Percentiles rank a stretch among this genome's conserved stretches.
Conservation (phyloP, 1,284 basidiomycete genomes). For the Cystobasidium sp. region DNA sequence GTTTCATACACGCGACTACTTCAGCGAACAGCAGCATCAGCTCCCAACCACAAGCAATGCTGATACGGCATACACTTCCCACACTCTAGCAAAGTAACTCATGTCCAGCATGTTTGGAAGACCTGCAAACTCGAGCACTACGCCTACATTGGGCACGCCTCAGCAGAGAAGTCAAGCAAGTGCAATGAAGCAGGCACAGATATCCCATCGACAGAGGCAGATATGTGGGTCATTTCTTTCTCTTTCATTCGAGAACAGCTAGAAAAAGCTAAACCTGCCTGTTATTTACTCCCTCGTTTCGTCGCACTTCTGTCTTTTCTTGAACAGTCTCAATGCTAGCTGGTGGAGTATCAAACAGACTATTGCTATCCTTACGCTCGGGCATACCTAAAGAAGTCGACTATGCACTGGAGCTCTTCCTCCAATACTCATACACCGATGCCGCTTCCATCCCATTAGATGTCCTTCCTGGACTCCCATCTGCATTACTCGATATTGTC, state of each 20-base stretch:
- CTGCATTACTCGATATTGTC: slow-evolving; percentile 78
- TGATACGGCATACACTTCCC: background rate
- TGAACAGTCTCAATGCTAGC: slow-evolving; percentile 77
- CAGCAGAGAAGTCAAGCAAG: slow-evolving; percentile 20
- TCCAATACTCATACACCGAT: slow-evolving; percentile 69
- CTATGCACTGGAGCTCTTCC: slow-evolving; percentile 79
- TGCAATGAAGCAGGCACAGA: slow-evolving; percentile 23
- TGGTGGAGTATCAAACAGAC: slow-evolving; percentile 70
- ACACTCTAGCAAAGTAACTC: background rate
- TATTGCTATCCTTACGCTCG: slow-evolving; percentile 76
- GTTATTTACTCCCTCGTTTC: background rate
- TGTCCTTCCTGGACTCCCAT: slow-evolving; percentile 72
- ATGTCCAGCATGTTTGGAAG: slow-evolving; percentile 30
- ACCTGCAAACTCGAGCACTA: slow-evolving; percentile 28
- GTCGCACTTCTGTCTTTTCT: background rate
- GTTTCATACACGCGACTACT: background rate
- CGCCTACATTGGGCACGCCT: slow-evolving; percentile 29
- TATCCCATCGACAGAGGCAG: slow-evolving; percentile 4
- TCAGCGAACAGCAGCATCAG: too few species aligned
- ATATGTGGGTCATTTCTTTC: slow-evolving; percentile 8
- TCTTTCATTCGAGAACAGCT: background rate
- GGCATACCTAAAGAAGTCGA: slow-evolving; percentile 73
- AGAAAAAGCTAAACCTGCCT: background rate
- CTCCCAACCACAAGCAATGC: background rate
- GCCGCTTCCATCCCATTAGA: slow-evolving; percentile 69